Conservation (phyloP, 2,329 filamentous ascomycete species). For the Venturia nashicola region DNA sequence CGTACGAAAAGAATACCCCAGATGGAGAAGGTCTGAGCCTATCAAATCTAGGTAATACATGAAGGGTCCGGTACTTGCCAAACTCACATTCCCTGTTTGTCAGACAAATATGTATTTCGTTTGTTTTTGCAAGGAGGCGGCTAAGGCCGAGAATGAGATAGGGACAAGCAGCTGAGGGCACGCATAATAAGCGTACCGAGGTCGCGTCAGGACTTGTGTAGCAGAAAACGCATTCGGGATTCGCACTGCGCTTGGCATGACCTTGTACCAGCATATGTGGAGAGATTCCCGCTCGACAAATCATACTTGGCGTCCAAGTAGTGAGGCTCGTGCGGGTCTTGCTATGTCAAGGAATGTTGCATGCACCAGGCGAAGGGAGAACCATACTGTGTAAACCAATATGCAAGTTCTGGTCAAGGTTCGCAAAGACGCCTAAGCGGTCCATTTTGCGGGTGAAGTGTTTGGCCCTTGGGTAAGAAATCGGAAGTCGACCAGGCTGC, state of each 20-base stretch:
- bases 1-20: not conserved
- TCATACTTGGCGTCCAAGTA: not conserved
- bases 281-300: not conserved
- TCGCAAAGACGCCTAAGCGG: not conserved
- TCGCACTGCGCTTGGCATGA: not conserved
- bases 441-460: not conserved
- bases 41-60: not conserved
- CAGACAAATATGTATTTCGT: not conserved
- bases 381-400: not conserved
- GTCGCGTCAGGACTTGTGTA: not conserved
- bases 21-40: not conserved
- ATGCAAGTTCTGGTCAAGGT: not conserved
- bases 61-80: not conserved
- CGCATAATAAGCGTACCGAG: slow-evolving; percentile 1
- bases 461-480: not conserved
- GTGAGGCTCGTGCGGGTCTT: not conserved
- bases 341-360: not conserved
- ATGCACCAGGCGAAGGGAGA: not conserved
- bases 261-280: slow-evolving; percentile 3
- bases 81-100: not conserved
- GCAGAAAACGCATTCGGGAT: not conserved
- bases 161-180: not conserved
- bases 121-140: not conserved
- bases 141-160: slow-evolving; percentile 2
- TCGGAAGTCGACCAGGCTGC: not conserved